Conservation (phyloP, 768 basidiomycete species). For the Boletus rex-veris region DNA sequence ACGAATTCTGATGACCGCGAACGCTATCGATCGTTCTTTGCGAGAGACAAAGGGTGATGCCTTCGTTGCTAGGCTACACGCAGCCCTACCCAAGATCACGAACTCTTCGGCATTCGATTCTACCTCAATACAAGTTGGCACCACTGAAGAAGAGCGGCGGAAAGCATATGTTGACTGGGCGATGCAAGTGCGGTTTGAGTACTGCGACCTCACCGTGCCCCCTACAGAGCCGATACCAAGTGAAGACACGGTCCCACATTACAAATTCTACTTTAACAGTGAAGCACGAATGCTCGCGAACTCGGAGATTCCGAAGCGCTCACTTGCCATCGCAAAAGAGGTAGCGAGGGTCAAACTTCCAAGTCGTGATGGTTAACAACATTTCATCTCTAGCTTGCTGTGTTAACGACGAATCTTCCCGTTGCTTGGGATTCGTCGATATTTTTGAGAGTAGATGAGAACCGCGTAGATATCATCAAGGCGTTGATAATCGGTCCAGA, state of each 20-base stretch:
- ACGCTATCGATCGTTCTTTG: slow-evolving; percentile 83
- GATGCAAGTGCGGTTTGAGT: slow-evolving; percentile 76
- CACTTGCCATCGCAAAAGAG: slow-evolving; percentile 94
- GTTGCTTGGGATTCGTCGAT: slow-evolving; percentile 93
- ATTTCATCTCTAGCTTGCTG: slow-evolving; percentile 64
- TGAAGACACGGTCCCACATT: slow-evolving; percentile 61
- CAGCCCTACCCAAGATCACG: slow-evolving; percentile 70
- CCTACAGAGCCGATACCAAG: slow-evolving; percentile 29
- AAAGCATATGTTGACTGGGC: slow-evolving; percentile 86
- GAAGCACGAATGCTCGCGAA: slow-evolving; percentile 82
- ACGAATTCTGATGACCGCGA: slow-evolving; percentile 78
- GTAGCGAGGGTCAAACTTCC: slow-evolving; percentile 34
- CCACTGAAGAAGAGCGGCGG: slow-evolving; percentile 62
- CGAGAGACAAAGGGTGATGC: slow-evolving; percentile 86
- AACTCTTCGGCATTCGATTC: slow-evolving; percentile 47
- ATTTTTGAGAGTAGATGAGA: slow-evolving; percentile 90
- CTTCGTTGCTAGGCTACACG: slow-evolving; percentile 77
- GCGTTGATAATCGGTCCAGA: slow-evolving; percentile 90
- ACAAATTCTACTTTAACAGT: slow-evolving; percentile 78
- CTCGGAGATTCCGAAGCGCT: slow-evolving; percentile 86
- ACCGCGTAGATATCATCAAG: slow-evolving; percentile 87
- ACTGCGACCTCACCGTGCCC: slow-evolving; percentile 76
- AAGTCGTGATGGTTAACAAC: slow-evolving; percentile 2
- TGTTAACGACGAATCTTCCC: slow-evolving; percentile 91
- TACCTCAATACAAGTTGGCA: slow-evolving; percentile 36